phyloP scores from a whole-genome alignment of 148 eudicot species.

The Cornus florida region DNA sequence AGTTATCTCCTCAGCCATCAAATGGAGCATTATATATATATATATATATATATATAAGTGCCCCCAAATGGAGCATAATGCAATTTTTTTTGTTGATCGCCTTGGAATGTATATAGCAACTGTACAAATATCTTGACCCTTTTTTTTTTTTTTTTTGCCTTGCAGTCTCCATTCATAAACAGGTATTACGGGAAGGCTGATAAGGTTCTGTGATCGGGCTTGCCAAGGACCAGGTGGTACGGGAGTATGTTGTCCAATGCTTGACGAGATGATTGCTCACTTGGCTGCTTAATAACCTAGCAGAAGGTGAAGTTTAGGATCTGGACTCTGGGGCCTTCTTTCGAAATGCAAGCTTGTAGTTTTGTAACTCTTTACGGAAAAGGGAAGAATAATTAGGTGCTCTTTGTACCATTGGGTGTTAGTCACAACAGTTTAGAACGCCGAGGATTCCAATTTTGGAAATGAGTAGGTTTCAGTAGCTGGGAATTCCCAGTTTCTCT shows the following conservation, averaged over 20 bases:
- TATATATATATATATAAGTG: too few species aligned
- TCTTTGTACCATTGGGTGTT: not conserved
- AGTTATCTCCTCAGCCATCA: not conserved
- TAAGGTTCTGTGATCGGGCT: conserved; percentile 41
- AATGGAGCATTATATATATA: not conserved
- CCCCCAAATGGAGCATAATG: not conserved
- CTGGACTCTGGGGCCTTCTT: not conserved
- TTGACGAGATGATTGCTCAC: conserved; percentile 3
- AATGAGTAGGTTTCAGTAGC: not conserved
- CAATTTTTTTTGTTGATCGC: not conserved
- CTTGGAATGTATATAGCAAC: not conserved
- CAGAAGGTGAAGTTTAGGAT: not conserved
- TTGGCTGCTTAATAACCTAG: conserved; percentile 4
- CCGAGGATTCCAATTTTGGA: not conserved
- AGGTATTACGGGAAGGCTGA: conserved; percentile 98
- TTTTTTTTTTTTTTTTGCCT: conserved; percentile 2
- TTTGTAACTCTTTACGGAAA: not conserved
- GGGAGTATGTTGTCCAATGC: conserved; percentile 1
- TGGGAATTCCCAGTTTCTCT: not conserved
- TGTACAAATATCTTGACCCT: not conserved
- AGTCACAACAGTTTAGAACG: too few species aligned
- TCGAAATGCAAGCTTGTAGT: conserved; percentile 1
- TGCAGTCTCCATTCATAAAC: conserved; percentile 84
- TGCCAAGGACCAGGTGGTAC: not conserved
- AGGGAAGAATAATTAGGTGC: not conserved